phyloP scores from a whole-genome alignment of 805 yeast species.

The Osmozyma mogii region DNA sequence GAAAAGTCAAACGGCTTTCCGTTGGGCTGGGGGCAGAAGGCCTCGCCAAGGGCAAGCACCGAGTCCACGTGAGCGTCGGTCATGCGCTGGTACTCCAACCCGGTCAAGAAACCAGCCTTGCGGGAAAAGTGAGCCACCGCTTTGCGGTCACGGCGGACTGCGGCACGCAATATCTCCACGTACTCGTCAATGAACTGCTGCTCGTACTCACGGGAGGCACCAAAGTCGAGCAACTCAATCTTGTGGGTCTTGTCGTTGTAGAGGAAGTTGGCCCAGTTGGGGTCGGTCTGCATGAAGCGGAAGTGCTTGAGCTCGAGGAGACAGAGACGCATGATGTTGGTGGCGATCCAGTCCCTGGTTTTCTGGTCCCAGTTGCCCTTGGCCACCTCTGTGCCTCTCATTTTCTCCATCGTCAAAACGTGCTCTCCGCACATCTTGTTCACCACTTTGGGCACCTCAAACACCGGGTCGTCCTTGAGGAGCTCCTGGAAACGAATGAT shows the following conservation, averaged over 20 bases:
- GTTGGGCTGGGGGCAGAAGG: slow-evolving; percentile 55
- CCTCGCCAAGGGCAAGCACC: slow-evolving; percentile 85
- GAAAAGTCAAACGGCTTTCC: slow-evolving; percentile 62
- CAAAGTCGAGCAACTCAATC: slow-evolving; percentile 88
- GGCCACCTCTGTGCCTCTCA: slow-evolving; percentile 77
- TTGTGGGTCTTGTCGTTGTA: slow-evolving; percentile 64
- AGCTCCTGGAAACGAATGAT: slow-evolving; percentile 61
- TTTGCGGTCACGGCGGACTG: slow-evolving; percentile 59
- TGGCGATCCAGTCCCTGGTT: slow-evolving; percentile 72
- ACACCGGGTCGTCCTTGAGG: slow-evolving; percentile 45
- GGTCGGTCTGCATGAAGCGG: slow-evolving; percentile 96
- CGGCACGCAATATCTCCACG: slow-evolving; percentile 63
- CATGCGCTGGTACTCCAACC: slow-evolving; percentile 83
- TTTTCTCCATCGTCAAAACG: slow-evolving; percentile 81
- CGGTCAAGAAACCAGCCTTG: slow-evolving; percentile 83
- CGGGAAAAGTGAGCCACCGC: slow-evolving; percentile 58
- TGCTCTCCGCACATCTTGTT: slow-evolving; percentile 72
- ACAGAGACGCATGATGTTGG: slow-evolving; percentile 80
- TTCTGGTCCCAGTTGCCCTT: slow-evolving; percentile 71
- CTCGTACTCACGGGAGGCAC: slow-evolving; percentile 81
- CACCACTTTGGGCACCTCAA: slow-evolving; percentile 75
- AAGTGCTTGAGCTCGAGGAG: slow-evolving; percentile 76
- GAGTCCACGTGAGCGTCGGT: slow-evolving; percentile 88
- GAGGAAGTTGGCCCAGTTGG: slow-evolving; percentile 97
- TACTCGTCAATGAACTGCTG: slow-evolving; percentile 63